These are phyloP conservation scores for Pisolithus orientalis DNA, from an alignment of 768 basidiomycete species.

Conservation along the genomic window DNA sequence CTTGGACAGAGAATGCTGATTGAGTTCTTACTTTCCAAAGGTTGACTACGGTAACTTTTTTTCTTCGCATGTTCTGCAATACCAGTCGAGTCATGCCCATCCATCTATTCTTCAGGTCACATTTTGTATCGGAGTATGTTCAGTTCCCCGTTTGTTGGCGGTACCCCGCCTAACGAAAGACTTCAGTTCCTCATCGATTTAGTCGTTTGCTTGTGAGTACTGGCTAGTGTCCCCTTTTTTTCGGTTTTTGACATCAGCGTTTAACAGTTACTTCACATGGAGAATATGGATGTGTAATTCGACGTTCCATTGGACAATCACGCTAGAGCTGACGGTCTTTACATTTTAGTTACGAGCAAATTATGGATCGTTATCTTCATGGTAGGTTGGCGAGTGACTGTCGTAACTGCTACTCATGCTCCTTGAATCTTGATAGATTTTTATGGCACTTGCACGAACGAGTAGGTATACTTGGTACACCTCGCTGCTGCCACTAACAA, in stretches of 20 bases:
- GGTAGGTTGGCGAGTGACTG: neutral
- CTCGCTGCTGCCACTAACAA: neutral
- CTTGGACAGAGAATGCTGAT: neutral
- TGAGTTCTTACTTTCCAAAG: neutral
- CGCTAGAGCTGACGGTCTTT: neutral
- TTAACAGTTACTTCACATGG: constrained; percentile 7
- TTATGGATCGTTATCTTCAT: constrained; percentile 4
- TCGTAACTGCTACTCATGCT: neutral
- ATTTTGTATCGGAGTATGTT: constrained; percentile 2
- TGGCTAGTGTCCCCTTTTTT: neutral
- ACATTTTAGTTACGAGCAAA: neutral
- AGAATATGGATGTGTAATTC: constrained; percentile 6
- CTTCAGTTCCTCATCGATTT: constrained; percentile 1
- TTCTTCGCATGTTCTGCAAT: neutral
- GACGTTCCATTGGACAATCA: neutral
- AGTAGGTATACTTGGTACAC: neutral
- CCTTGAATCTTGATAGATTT: neutral
- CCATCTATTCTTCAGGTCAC: neutral
- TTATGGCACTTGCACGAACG: neutral
- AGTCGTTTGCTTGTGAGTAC: constrained; percentile 4
- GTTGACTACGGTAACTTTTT: neutral
- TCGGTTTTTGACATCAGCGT: neutral
- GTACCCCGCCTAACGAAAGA: neutral
- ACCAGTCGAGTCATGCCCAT: neutral
- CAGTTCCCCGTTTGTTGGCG: too few relatives aligned